phyloP scores from a whole-genome alignment of 768 basidiomycete species.

The Boletellus ananiceps region DNA sequence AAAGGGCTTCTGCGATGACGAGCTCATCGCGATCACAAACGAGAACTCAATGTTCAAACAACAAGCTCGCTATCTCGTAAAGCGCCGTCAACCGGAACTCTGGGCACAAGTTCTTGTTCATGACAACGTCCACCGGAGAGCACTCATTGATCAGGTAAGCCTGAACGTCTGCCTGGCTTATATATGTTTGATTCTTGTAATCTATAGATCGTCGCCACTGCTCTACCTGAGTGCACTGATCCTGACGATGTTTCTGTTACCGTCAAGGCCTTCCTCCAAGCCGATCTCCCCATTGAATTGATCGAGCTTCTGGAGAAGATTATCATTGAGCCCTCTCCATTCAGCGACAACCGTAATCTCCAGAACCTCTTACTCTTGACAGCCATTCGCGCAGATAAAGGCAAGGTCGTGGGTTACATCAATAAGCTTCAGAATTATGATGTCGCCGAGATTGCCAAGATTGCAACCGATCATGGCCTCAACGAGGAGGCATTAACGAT shows the following conservation, averaged over 20 bases:
- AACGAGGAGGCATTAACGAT: constrained; percentile 96
- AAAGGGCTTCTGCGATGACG: constrained; percentile 97
- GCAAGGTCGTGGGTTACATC: constrained; percentile 97
- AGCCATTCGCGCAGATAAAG: constrained; percentile 95
- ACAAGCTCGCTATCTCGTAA: constrained; percentile 96
- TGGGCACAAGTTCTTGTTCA: constrained; percentile 92
- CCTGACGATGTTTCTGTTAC: constrained; percentile 98
- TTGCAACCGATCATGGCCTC: constrained; percentile 92
- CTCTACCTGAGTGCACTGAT: constrained; percentile 93
- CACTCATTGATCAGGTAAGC: constrained; percentile 85
- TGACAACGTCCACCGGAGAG: constrained; percentile 89
- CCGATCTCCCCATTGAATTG: constrained; percentile 93
- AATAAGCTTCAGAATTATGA: constrained; percentile 97
- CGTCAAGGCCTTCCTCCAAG: constrained; percentile 96
- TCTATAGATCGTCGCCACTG: constrained; percentile 81
- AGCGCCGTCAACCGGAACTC: constrained; percentile 89
- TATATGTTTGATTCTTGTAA: not conserved
- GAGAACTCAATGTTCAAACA: constrained; percentile 99
- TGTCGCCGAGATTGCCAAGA: constrained; percentile 88
- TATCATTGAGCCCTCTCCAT: constrained; percentile 93
- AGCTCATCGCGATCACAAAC: constrained; percentile 94
- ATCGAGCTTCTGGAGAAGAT: constrained; percentile 99
- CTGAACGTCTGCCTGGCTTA: not conserved
- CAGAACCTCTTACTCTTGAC: constrained; percentile 95
- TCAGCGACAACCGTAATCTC: constrained; percentile 95